Conservation (phyloP, 2,329 filamentous ascomycete genomes). For the Aureobasidium vineae region DNA sequence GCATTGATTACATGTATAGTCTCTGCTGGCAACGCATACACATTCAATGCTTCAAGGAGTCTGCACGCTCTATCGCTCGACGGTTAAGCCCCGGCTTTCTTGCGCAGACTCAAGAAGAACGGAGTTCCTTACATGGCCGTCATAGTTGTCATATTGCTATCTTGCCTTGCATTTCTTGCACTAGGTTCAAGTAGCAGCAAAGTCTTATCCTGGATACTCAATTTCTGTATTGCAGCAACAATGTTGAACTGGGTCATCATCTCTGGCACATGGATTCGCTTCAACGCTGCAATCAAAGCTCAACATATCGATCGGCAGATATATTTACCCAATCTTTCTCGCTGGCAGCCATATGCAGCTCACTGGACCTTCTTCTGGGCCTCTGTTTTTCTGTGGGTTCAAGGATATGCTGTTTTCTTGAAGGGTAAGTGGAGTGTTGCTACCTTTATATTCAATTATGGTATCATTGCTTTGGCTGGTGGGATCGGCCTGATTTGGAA, state of each 20-base stretch:
- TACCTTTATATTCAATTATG: constrained; percentile 51
- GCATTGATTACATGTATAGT: constrained; percentile 54
- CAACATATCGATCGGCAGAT: constrained; percentile 53
- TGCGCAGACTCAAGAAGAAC: constrained; percentile 59
- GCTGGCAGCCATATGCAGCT: constrained; percentile 7
- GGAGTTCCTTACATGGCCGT: constrained; percentile 63
- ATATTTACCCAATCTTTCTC: background rate
- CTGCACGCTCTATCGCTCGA: constrained; percentile 55
- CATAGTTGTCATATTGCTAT: constrained; percentile 46
- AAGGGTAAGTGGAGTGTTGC: constrained; percentile 44
- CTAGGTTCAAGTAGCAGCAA: constrained; percentile 36
- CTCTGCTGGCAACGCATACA: constrained; percentile 57
- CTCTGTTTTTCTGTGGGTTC: constrained; percentile 42
- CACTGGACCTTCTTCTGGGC: constrained; percentile 43
- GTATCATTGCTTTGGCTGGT: constrained; percentile 40
- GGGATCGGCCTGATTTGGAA: constrained; percentile 54
- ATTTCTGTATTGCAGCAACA: constrained; percentile 57
- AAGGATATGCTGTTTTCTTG: constrained; percentile 56
- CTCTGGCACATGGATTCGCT: constrained; percentile 53
- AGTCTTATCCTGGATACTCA: constrained; percentile 47
- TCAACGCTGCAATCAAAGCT: constrained; percentile 52
- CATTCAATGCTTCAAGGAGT: constrained; percentile 54
- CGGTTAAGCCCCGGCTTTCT: constrained; percentile 53
- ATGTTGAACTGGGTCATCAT: constrained; percentile 62
- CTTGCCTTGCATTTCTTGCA: constrained; percentile 39